These are phyloP conservation scores for Candida ponderosae DNA, from an alignment of 805 yeast genomes.

Conservation along the genomic window DNA sequence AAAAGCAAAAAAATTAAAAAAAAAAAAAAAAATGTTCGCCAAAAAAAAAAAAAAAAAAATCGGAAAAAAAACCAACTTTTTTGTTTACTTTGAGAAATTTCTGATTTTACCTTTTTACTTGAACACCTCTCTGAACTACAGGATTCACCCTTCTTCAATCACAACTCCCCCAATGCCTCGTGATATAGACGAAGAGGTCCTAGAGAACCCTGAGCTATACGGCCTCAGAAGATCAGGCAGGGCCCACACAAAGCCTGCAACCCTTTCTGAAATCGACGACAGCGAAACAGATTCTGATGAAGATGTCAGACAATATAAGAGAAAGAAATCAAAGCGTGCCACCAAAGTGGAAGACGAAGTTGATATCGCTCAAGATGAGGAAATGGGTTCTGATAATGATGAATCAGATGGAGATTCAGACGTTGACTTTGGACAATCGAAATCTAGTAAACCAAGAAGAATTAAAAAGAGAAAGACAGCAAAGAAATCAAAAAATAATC, in stretches of 20 bases:
- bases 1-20: too few species aligned
- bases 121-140: too few species aligned
- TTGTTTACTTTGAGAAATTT: too few species aligned
- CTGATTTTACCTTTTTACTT: too few species aligned
- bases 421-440: constrained; percentile 26
- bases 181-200: constrained; percentile 44
- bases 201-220: constrained; percentile 71
- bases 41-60: too few species aligned
- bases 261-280: constrained; percentile 11
- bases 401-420: constrained; percentile 28
- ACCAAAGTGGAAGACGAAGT: constrained; percentile 13
- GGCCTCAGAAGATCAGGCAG: constrained; percentile 75
- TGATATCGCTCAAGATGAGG: constrained; percentile 14
- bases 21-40: too few species aligned
- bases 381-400: constrained; percentile 21
- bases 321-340: constrained; percentile 14
- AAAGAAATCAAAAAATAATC: constrained; percentile 11
- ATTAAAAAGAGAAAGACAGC: constrained; percentile 15
- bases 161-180: constrained; percentile 6
- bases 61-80: too few species aligned
- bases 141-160: too few species aligned
- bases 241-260: constrained; percentile 17
- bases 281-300: constrained; percentile 21
- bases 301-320: constrained; percentile 16
- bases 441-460: constrained; percentile 12